Evolutionary conservation across 1,284 basidiomycete species (phyloP).

Genomic region (Marasmius fiardii): DNA sequence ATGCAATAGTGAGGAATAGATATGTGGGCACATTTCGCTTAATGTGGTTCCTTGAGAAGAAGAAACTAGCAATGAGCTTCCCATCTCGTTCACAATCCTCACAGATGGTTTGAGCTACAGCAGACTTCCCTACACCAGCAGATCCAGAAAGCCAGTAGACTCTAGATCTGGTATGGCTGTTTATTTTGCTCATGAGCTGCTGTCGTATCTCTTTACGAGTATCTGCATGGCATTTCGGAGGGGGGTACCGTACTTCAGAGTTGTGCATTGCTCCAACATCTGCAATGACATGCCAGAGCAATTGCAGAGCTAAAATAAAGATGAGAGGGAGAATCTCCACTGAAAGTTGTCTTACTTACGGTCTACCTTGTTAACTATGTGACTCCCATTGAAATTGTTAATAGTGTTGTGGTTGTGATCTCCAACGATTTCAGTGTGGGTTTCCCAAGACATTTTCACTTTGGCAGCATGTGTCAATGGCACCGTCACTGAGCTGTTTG

Average conservation of each 20-base stretch:
- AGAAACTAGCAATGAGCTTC: neutral
- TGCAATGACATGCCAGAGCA: neutral
- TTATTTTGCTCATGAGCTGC: neutral
- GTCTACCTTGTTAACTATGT: neutral
- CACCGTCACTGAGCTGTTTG: too few relatives aligned
- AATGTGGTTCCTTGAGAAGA: neutral
- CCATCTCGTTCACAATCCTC: neutral
- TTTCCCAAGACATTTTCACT: too few relatives aligned
- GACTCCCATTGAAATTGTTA: neutral
- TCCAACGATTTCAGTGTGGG: too few relatives aligned
- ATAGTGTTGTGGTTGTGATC: neutral
- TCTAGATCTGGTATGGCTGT: neutral
- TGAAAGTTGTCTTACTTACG: too few relatives aligned
- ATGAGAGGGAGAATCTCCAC: neutral
- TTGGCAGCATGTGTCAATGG: too few relatives aligned
- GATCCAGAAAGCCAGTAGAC: neutral
- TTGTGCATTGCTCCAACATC: neutral
- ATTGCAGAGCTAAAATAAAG: neutral
- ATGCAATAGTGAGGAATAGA: neutral
- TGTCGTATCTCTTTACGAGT: neutral
- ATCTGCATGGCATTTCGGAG: neutral
- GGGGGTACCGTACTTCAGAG: neutral
- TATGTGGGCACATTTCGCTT: neutral
- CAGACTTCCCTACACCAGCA: neutral
- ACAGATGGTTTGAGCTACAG: neutral